Percentiles rank a stretch among this genome's conserved stretches.
Evolutionary conservation across 108 stramenopile species (phyloP).

Genomic region (Skeletonema menzelii): DNA sequence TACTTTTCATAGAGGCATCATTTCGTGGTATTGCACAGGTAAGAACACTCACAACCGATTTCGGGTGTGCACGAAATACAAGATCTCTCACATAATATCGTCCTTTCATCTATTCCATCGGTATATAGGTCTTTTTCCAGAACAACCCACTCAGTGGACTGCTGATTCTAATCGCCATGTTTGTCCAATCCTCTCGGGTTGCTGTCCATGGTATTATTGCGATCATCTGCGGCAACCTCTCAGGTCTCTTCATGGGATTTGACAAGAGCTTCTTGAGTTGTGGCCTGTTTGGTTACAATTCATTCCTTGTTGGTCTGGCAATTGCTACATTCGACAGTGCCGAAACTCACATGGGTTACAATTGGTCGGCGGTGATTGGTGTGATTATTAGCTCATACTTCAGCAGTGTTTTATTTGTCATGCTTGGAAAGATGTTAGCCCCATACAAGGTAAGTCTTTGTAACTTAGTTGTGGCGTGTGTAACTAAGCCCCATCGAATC

Average conservation of each 20-base stretch:
- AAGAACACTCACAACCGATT: neutral
- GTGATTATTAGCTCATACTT: conserved; percentile 25
- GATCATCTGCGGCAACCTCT: conserved; percentile 21
- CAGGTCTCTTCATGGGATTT: conserved; percentile 40
- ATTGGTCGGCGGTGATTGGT: conserved; percentile 3
- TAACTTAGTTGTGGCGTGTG: neutral
- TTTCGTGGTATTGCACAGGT: conserved; percentile 38
- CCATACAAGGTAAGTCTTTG: conserved; percentile 35
- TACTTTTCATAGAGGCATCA: conserved; percentile 22
- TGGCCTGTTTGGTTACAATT: conserved; percentile 50
- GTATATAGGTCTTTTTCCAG: conserved; percentile 36
- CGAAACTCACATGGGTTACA: conserved; percentile 4
- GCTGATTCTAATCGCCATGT: conserved; percentile 34
- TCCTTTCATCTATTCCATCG: neutral
- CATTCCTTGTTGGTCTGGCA: conserved; percentile 41
- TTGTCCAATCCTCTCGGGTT: conserved; percentile 37
- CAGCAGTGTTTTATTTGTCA: conserved; percentile 23
- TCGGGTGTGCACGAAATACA: neutral
- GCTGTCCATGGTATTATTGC: conserved; percentile 44
- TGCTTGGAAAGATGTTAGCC: conserved; percentile 28
- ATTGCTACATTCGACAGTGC: conserved; percentile 41
- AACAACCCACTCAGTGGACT: conserved; percentile 45
- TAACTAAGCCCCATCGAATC: neutral
- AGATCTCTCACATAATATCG: neutral
- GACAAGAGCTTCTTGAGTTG: conserved; percentile 24